phyloP scores from a whole-genome alignment of 306 rosid genomes.

The Acacia melanoxylon region DNA sequence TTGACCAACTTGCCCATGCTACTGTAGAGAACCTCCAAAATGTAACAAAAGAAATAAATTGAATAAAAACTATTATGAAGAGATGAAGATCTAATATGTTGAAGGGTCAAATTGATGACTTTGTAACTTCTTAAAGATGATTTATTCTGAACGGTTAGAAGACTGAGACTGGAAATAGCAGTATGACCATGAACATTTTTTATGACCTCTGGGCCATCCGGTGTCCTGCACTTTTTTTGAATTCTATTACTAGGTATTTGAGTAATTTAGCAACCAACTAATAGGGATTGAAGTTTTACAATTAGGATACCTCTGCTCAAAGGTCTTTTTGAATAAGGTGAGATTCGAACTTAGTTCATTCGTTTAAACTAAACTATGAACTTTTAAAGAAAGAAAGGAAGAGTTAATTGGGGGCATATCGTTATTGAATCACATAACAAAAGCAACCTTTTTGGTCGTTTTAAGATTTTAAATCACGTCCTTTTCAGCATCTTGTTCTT shows the following conservation, averaged over 20 bases:
- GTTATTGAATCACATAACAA: slow-evolving; percentile 23
- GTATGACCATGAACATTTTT: not conserved
- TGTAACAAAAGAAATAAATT: not conserved
- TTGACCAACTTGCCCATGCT: not conserved
- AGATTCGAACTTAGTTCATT: too few species aligned
- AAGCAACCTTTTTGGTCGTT: slow-evolving; percentile 30
- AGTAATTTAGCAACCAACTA: too few species aligned
- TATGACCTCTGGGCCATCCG: too few species aligned
- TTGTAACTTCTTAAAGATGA: not conserved
- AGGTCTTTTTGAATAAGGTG: too few species aligned
- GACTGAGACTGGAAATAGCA: not conserved
- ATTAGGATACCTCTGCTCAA: too few species aligned
- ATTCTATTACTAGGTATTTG: too few species aligned
- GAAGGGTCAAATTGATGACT: not conserved
- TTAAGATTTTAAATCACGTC: slow-evolving; percentile 14
- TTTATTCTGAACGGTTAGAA: not conserved
- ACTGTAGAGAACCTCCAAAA: not conserved
- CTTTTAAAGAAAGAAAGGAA: not conserved
- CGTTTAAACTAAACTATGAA: not conserved
- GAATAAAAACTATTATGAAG: not conserved
- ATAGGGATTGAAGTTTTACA: too few species aligned
- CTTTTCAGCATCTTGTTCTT: slow-evolving; percentile 30
- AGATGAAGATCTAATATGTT: not conserved
- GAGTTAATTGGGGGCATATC: not conserved
- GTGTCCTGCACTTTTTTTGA: too few species aligned